Base-by-base conservation (phyloP, 1,284 basidiomycete species). In the Cutaneotrichosporon sp. region DNA sequence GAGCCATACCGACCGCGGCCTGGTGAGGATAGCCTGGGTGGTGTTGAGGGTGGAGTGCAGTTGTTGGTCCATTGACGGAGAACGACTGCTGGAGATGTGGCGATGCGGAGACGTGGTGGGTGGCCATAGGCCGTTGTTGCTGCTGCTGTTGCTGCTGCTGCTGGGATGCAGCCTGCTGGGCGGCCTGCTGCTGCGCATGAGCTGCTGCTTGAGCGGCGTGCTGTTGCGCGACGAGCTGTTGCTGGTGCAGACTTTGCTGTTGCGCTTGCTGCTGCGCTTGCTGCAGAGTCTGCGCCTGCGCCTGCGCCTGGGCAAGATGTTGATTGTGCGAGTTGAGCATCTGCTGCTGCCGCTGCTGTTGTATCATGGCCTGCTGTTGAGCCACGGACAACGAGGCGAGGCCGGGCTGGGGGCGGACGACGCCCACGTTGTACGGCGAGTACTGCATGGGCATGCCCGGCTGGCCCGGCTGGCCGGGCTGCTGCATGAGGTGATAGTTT, bases 11-110 rank as follows among this genome's bases (percentile, higher is more conserved):
- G 22, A 65, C 58, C 20, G 63, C 64, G 9, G 67, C 63, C 54
- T 67, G 67, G 31, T 60, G 63, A 22, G 65, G 64, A 31, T 65
- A 67, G 24, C 54, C 53, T 16, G 60, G 29, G 56, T 64, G 63
- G 38, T 67, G 65, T 18, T 63, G 65, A 13, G 56, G 59, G 29
- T 57, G 62, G 25, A 64, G 54, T 11, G 60, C 58, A 52, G 58
- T 58, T 54, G 67, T 64, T 16, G 70, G 66, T 6, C 68, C 71
- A 16, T 59, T 67, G 34, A 62, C 60, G 11, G 70, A 67, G 61
- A 73, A 75, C 56, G 75, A 74, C 54, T 76, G 60, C n/a, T n/a
- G 60, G 45, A 78, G 54, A 62, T 78, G 76, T 13, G 76, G 76
- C 11, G 73, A 76, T 34, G 74, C 72, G 11, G 69, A 68, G 56